Conservation (phyloP, 129 eudicot species). For the Saussurea involucrata region DNA sequence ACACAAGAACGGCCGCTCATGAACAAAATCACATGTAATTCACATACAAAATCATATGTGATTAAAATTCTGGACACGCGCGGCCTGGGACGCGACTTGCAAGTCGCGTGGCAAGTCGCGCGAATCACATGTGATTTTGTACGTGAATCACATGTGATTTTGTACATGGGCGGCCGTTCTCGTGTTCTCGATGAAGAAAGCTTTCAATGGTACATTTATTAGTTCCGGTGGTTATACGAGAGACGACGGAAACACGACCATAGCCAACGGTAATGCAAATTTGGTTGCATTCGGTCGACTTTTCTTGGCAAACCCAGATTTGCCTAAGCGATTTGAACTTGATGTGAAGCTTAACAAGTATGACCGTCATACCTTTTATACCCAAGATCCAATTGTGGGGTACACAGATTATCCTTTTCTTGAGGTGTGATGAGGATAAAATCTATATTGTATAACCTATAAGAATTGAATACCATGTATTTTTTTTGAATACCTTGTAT, state of each 20-base stretch:
- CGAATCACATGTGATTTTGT: too few species aligned
- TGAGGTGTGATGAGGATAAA: constrained; percentile 9
- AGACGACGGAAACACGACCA: constrained; percentile 21
- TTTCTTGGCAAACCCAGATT: constrained; percentile 43
- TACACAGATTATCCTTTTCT: constrained; percentile 48
- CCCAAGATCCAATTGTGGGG: constrained; percentile 30
- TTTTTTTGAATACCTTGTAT: not conserved
- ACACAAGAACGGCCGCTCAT: too few species aligned
- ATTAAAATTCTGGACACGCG: too few species aligned
- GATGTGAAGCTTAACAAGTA: constrained; percentile 28
- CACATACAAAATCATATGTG: too few species aligned
- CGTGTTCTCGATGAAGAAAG: constrained; percentile 37
- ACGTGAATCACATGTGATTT: too few species aligned
- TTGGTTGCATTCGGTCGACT: constrained; percentile 38
- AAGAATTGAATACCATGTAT: too few species aligned
- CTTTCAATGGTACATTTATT: constrained; percentile 37
- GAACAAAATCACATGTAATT: too few species aligned
- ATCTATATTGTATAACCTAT: not conserved
- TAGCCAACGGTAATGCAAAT: constrained; percentile 13
- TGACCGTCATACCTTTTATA: constrained; percentile 35
- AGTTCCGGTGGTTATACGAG: constrained; percentile 33
- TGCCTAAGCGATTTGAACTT: constrained; percentile 42
- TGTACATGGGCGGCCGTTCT: too few species aligned
- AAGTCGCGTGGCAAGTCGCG: too few species aligned
- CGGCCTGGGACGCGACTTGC: too few species aligned